Percentiles rank a stretch among this genome's conserved stretches.
These are phyloP conservation scores for Pseudogymnoascus sp. DNA, from an alignment of 2,329 filamentous ascomycete species.

Conservation along the genomic window DNA sequence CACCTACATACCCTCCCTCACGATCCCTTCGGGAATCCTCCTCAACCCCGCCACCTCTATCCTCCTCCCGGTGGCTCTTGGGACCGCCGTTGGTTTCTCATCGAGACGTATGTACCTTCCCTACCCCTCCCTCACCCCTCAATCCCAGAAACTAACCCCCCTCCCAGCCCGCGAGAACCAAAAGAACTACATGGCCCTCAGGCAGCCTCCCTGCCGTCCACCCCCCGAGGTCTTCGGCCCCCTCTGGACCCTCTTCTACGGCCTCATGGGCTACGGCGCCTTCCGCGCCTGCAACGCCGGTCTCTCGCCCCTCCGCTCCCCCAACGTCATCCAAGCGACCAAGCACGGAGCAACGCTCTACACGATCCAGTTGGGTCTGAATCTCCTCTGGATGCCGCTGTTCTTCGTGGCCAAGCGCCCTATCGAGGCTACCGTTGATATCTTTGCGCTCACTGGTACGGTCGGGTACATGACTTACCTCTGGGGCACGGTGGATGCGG, in stretches of 20 bases:
- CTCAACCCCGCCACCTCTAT: constrained; percentile 63
- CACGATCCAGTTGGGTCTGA: constrained; percentile 75
- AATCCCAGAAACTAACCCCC: not conserved
- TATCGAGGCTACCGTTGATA: constrained; percentile 65
- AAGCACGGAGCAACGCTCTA: constrained; percentile 71
- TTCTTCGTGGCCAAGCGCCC: constrained; percentile 77
- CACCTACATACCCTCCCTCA: constrained; percentile 68
- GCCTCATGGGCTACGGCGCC: constrained; percentile 80
- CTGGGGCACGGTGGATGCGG: constrained; percentile 66
- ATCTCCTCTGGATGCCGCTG: constrained; percentile 83
- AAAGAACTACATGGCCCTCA: constrained; percentile 54
- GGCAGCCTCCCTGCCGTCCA: constrained; percentile 57
- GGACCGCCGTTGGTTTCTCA: constrained; percentile 63
- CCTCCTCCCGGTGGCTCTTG: constrained; percentile 65
- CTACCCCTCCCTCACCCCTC: not conserved
- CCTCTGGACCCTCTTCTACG: constrained; percentile 59
- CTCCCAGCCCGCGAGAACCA: constrained; percentile 46
- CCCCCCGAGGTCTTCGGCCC: constrained; percentile 56
- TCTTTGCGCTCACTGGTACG: constrained; percentile 61
- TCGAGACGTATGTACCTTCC: constrained; percentile 48
- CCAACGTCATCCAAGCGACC: constrained; percentile 48
- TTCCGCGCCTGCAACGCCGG: constrained; percentile 65
- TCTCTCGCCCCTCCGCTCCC: constrained; percentile 45
- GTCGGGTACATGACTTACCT: constrained; percentile 67
- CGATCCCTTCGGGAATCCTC: constrained; percentile 64